Conservation (phyloP, 1,139 yeast species). For the Wickerhamomyces sp. region DNA sequence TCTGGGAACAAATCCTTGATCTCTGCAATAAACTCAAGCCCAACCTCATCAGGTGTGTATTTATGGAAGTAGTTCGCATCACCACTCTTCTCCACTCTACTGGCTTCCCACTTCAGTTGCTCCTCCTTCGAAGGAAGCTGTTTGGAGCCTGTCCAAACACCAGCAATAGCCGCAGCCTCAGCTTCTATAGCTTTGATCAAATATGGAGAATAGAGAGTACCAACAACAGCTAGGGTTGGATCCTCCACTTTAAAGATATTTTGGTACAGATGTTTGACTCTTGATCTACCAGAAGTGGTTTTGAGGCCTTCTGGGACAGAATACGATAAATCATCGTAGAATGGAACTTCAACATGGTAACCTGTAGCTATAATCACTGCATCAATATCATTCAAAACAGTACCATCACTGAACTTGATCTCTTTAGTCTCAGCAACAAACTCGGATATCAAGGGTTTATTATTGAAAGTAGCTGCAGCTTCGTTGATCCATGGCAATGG, state of each 20-base stretch:
- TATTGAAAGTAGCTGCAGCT: background rate
- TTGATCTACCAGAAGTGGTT: constrained; percentile 34
- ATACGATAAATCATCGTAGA: constrained; percentile 34
- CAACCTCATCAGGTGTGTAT: background rate
- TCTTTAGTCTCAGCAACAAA: background rate
- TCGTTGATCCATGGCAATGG: background rate
- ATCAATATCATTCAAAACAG: constrained; percentile 37
- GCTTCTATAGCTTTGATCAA: constrained; percentile 59
- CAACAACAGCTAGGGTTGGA: constrained; percentile 52
- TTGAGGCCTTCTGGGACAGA: background rate
- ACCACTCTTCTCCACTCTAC: background rate
- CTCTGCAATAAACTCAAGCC: background rate
- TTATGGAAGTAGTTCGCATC: constrained; percentile 2
- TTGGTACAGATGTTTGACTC: constrained; percentile 47
- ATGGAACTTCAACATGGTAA: constrained; percentile 25
- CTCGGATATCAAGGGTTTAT: background rate
- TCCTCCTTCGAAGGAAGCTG: constrained; percentile 38
- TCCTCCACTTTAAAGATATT: constrained; percentile 50
- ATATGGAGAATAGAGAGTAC: constrained; percentile 47
- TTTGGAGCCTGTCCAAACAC: constrained; percentile 48
- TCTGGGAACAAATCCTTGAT: constrained; percentile 1
- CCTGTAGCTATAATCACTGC: constrained; percentile 60
- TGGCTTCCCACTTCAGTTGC: constrained; percentile 7
- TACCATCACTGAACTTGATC: constrained; percentile 36
- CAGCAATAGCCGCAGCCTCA: constrained; percentile 52